Conservation (phyloP, 1,284 basidiomycete species). For the Lignosus rhinocerotis region DNA sequence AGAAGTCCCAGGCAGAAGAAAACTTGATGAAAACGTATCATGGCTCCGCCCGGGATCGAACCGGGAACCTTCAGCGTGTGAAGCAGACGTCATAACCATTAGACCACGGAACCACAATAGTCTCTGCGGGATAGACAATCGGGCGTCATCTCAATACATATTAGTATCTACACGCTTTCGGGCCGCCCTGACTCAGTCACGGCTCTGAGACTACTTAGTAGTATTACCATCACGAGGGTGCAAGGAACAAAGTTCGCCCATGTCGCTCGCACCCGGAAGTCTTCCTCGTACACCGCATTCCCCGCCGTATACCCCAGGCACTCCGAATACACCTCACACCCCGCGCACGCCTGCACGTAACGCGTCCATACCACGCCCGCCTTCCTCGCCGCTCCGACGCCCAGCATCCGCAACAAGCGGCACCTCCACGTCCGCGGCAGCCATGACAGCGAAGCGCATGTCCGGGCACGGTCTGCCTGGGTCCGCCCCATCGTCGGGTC, state of each 20-base stretch:
- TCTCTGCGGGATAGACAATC: too few species aligned
- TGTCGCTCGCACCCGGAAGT: slow-evolving; percentile 20
- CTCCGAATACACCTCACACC: slow-evolving; percentile 5
- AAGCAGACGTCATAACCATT: slow-evolving; percentile 36
- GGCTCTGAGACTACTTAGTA: too few species aligned
- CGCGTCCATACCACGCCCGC: slow-evolving; percentile 24
- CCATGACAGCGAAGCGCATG: neutral
- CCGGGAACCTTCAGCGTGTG: slow-evolving; percentile 35
- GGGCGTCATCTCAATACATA: too few species aligned
- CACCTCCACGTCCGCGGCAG: neutral
- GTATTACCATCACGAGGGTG: too few species aligned
- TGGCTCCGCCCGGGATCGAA: slow-evolving; percentile 35
- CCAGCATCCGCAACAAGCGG: slow-evolving; percentile 14
- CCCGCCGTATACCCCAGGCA: slow-evolving; percentile 5
- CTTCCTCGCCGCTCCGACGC: slow-evolving; percentile 30
- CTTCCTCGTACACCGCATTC: slow-evolving; percentile 14
- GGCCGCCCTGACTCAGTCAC: too few species aligned
- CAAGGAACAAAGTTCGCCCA: neutral
- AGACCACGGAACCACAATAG: slow-evolving; percentile 33
- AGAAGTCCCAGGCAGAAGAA: too few species aligned
- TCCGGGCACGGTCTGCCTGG: slow-evolving; percentile 11
- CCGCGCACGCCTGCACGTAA: slow-evolving; percentile 9
- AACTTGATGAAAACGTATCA: too few species aligned
- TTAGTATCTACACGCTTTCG: too few species aligned
- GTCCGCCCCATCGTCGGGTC: slow-evolving; percentile 1